These are phyloP conservation scores for Trichoderma polysporum DNA, from an alignment of 2,329 filamentous ascomycete genomes.

Conservation along the genomic window DNA sequence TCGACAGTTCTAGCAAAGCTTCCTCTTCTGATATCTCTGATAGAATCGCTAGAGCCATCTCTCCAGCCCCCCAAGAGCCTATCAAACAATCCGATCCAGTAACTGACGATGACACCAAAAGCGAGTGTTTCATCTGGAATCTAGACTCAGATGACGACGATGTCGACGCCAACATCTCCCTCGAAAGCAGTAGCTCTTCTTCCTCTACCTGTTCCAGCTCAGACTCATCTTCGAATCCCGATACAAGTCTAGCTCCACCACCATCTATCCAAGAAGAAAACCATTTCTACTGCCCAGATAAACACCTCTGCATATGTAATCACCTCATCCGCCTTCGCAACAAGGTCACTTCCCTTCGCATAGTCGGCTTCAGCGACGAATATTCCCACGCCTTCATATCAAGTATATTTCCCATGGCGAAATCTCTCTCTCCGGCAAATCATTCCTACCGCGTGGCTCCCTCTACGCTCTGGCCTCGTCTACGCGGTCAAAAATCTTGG, in stretches of 20 bases:
- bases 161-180: background rate
- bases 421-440: background rate
- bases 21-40: background rate
- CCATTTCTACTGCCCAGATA: slow-evolving; percentile 33
- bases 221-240: background rate
- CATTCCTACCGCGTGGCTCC: slow-evolving; percentile 34
- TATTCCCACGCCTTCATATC: slow-evolving; percentile 33
- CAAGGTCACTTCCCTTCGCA: slow-evolving; percentile 34
- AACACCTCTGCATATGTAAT: slow-evolving; percentile 34
- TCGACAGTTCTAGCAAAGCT: background rate
- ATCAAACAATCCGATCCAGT: background rate
- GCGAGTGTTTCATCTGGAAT: background rate
- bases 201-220: background rate
- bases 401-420: slow-evolving; percentile 29
- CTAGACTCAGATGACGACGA: background rate
- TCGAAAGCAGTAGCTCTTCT: background rate
- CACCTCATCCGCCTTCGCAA: slow-evolving; percentile 33
- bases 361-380: slow-evolving; percentile 38
- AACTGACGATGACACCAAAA: background rate
- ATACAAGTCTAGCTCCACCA: background rate
- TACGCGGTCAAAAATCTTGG: slow-evolving; percentile 32
- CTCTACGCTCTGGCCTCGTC: slow-evolving; percentile 34
- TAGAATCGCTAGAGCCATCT: background rate
- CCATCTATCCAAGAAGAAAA: background rate
- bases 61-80: slow-evolving; percentile 2